Conservation (phyloP, 108 stramenopile species). For the Aureococcus anophagefferens region DNA sequence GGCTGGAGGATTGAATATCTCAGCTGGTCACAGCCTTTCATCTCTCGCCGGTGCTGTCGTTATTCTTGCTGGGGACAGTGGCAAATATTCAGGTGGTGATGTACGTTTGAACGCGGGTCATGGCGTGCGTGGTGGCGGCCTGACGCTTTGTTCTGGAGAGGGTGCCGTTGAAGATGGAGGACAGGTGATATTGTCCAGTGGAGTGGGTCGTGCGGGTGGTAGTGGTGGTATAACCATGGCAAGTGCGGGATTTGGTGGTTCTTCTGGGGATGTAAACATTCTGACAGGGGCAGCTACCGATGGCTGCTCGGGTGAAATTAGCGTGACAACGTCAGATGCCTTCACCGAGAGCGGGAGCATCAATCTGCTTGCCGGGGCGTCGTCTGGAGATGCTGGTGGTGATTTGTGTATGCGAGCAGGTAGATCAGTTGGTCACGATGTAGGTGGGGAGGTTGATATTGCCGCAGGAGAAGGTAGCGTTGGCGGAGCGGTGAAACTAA, state of each 20-base stretch:
- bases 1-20: neutral
- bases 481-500: too few relatives aligned
- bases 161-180: too few relatives aligned
- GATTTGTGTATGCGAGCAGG: neutral
- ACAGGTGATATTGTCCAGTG: too few relatives aligned
- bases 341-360: neutral
- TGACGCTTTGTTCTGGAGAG: too few relatives aligned
- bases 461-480: too few relatives aligned
- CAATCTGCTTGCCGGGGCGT: neutral
- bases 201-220: too few relatives aligned
- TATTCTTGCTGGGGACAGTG: neutral
- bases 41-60: neutral
- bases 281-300: neutral
- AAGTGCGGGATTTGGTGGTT: neutral
- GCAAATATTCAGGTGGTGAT: neutral
- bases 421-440: neutral
- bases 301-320: neutral
- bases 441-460: too few relatives aligned
- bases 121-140: too few relatives aligned
- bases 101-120: neutral
- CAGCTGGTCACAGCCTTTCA: neutral
- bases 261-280: neutral
- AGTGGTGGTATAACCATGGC: neutral
- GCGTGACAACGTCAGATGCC: neutral
- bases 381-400: neutral